Conservation (phyloP, 208 protist species). For the Acanthamoeba lugdunensis region DNA sequence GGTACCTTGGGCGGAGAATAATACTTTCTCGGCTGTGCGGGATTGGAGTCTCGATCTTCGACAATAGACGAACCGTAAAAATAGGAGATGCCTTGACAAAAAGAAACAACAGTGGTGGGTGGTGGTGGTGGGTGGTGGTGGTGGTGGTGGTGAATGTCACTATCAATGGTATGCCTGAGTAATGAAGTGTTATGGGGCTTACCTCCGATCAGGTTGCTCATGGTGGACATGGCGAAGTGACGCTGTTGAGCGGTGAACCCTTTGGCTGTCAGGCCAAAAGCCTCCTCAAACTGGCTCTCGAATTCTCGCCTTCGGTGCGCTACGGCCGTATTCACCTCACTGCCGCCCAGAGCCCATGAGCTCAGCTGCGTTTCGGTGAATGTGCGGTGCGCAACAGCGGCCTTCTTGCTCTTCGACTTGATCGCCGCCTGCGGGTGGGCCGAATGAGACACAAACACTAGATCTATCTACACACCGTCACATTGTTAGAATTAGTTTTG, state of each 20-base stretch:
- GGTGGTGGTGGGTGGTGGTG: no score
- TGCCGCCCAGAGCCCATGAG: constrained; percentile 11
- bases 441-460: constrained; percentile 43
- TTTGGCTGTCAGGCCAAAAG: constrained; percentile 3
- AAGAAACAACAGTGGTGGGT: background rate
- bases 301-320: background rate
- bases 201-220: constrained; percentile 69
- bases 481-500: background rate
- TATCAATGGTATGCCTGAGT: background rate
- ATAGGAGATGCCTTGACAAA: constrained; percentile 10
- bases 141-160: background rate
- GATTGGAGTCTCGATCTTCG: background rate
- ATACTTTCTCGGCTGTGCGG: background rate
- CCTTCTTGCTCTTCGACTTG: constrained; percentile 33
- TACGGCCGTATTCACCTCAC: background rate
- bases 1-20: constrained; percentile 6
- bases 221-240: constrained; percentile 65
- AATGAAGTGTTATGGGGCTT: background rate
- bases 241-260: constrained; percentile 8
- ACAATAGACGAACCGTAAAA: constrained; percentile 42
- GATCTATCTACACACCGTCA: background rate
- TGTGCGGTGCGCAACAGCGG: background rate
- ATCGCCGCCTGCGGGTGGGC: background rate
- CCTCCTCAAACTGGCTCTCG: constrained; percentile 28
- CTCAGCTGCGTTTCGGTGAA: background rate